Evolutionary conservation across 495 filamentous ascomycete species (phyloP).

Genomic region (Cetradonia linearis): DNA sequence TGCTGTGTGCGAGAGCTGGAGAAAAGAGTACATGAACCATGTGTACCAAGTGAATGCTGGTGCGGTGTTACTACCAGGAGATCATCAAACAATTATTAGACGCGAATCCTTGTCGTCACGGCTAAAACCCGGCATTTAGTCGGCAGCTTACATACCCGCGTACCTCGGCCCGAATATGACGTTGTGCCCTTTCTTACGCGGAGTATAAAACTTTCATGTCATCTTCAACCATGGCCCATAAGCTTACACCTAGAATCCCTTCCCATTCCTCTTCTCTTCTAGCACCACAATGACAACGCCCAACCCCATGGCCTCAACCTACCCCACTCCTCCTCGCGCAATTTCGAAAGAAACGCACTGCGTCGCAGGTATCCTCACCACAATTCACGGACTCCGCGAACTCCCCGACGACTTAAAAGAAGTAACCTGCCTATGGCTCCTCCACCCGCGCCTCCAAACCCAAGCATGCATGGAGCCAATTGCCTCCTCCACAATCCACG

Average conservation of each 20-base stretch:
- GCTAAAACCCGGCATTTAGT: background rate
- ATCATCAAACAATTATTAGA: background rate
- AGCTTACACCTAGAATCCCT: background rate
- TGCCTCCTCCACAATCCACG: slow-evolving; percentile 43
- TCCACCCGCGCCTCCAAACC: slow-evolving; percentile 63
- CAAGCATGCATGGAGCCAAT: slow-evolving; percentile 60
- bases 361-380: slow-evolving; percentile 66
- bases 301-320: slow-evolving; percentile 30
- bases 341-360: slow-evolving; percentile 52
- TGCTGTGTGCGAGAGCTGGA: background rate
- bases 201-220: no score
- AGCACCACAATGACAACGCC: slow-evolving; percentile 17
- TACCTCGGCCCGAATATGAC: background rate
- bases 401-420: slow-evolving; percentile 39
- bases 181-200: no score
- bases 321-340: slow-evolving; percentile 27
- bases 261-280: background rate
- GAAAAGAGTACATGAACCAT: background rate
- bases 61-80: no score
- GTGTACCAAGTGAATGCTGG: no score
- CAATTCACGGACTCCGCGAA: slow-evolving; percentile 71
- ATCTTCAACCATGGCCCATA: background rate
- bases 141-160: background rate
- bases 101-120: slow-evolving; percentile 10
- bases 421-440: slow-evolving; percentile 72